phyloP scores from a whole-genome alignment of 2,329 filamentous ascomycete genomes.

The Aspergillus costaricaensis region DNA sequence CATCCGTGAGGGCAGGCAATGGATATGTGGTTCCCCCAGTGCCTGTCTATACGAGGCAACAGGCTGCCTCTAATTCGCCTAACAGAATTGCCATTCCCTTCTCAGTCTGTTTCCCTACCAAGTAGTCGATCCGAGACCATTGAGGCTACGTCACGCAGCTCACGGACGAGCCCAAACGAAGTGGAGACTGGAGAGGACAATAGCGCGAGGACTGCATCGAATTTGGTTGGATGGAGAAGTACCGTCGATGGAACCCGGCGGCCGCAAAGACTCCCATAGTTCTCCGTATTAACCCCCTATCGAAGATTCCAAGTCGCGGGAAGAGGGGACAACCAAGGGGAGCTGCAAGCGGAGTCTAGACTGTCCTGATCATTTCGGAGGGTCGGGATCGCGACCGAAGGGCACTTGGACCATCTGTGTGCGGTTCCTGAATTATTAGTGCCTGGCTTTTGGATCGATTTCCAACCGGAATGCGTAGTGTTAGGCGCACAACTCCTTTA shows the following conservation, averaged over 20 bases:
- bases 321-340: not conserved
- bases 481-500: too few species aligned
- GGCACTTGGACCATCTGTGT: not conserved
- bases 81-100: not conserved
- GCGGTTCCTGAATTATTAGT: not conserved
- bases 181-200: too few species aligned
- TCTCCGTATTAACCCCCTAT: not conserved
- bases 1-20: not conserved
- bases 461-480: too few species aligned
- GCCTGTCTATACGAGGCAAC: too few species aligned
- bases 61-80: too few species aligned
- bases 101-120: not conserved
- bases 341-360: slow-evolving; percentile 1
- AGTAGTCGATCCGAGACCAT: not conserved
- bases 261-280: slow-evolving; percentile 1
- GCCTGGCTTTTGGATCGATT: not conserved
- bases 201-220: not conserved
- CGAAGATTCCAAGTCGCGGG: not conserved
- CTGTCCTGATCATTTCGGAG: slow-evolving; percentile 7
- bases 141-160: not conserved
- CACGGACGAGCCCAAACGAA: not conserved
- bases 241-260: not conserved
- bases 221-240: slow-evolving; percentile 1
- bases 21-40: not conserved
- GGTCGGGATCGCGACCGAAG: slow-evolving; percentile 4